phyloP scores from a whole-genome alignment of 352 stramenopile genomes.

The Pythium periplocum region DNA sequence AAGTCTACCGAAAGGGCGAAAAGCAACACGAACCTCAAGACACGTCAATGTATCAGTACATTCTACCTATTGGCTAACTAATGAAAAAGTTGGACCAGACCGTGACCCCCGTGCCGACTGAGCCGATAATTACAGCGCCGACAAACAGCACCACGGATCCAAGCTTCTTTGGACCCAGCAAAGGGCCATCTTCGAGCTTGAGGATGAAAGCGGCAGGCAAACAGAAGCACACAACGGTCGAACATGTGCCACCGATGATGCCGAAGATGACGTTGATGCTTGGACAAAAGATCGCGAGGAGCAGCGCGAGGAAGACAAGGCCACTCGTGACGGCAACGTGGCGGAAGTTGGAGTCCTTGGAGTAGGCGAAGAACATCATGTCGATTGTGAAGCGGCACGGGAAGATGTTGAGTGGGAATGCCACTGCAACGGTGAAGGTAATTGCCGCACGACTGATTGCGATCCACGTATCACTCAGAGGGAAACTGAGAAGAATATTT shows the following conservation, averaged over 20 bases:
- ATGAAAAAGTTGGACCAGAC: slow-evolving; percentile 52
- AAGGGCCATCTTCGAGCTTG: slow-evolving; percentile 71
- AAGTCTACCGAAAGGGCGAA: no score
- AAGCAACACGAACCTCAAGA: no score
- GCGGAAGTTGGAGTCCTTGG: slow-evolving; percentile 57
- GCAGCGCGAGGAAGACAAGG: slow-evolving; percentile 59
- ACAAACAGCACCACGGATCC: slow-evolving; percentile 67
- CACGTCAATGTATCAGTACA: no score
- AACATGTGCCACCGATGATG: slow-evolving; percentile 83
- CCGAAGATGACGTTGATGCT: slow-evolving; percentile 85
- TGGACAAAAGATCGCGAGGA: slow-evolving; percentile 79
- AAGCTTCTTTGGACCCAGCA: slow-evolving; percentile 68
- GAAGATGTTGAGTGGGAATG: slow-evolving; percentile 86
- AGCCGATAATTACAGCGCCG: slow-evolving; percentile 64
- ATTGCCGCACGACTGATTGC: slow-evolving; percentile 77
- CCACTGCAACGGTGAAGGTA: slow-evolving; percentile 81
- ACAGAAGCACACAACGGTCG: slow-evolving; percentile 79
- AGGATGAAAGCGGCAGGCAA: slow-evolving; percentile 80
- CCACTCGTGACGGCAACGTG: slow-evolving; percentile 59
- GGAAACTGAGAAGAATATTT: slow-evolving; percentile 81
- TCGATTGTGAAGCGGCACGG: slow-evolving; percentile 83
- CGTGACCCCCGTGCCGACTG: slow-evolving; percentile 62
- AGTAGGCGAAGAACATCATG: slow-evolving; percentile 86
- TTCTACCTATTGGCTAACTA: no score
- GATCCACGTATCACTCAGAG: slow-evolving; percentile 70